These are phyloP conservation scores for Schizochytrium sp. DNA, from an alignment of 108 stramenopile genomes.

Conservation along the genomic window DNA sequence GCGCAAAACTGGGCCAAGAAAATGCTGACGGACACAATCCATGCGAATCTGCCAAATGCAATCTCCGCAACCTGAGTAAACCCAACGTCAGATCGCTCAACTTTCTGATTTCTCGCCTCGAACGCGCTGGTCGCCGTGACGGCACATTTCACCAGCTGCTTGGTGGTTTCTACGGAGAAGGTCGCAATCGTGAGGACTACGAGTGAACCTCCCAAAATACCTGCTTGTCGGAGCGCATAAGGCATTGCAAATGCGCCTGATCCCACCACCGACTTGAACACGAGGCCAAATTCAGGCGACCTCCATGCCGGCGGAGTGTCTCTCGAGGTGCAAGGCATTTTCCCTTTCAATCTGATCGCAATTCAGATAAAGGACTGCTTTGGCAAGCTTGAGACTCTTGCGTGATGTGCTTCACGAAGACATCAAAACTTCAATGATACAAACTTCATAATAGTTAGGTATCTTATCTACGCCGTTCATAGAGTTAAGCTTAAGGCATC, in stretches of 20 bases:
- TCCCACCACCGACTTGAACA: conserved; percentile 58
- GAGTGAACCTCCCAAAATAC: conserved; percentile 12
- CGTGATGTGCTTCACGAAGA: too few relatives aligned
- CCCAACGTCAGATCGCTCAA: conserved; percentile 24
- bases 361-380: too few relatives aligned
- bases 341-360: too few relatives aligned
- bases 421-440: too few relatives aligned
- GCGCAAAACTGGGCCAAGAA: conserved; percentile 40
- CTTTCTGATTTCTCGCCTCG: background rate
- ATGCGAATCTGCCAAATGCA: background rate
- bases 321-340: too few relatives aligned
- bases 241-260: conserved; percentile 29
- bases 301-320: background rate
- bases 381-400: too few relatives aligned
- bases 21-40: background rate
- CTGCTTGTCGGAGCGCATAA: conserved; percentile 39
- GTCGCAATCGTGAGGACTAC: background rate
- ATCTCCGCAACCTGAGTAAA: conserved; percentile 21
- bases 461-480: too few relatives aligned
- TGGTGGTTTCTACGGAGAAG: conserved; percentile 41
- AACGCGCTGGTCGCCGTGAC: background rate
- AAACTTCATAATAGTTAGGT: too few relatives aligned
- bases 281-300: conserved; percentile 13
- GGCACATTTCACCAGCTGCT: conserved; percentile 21
- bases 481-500: too few relatives aligned